Evolutionary conservation across 768 basidiomycete species (phyloP).

Genomic region (Phylloporus sp.): DNA sequence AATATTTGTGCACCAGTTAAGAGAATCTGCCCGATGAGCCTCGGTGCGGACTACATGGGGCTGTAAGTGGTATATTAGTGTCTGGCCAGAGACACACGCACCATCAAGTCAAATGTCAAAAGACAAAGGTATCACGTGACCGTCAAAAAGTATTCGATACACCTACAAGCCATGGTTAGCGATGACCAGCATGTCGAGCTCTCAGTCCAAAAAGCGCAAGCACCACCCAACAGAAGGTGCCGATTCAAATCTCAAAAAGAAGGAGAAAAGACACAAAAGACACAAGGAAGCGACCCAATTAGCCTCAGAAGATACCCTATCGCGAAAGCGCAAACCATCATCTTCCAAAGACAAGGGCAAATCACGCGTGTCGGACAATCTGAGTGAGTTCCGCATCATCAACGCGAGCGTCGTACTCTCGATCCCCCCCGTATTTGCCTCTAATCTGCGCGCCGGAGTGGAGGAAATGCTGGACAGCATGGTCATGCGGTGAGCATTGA

Average conservation of each 20-base stretch:
- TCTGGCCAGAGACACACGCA: conserved; percentile 1
- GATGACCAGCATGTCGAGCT: conserved; percentile 1
- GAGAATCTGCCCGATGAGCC: conserved; percentile 73
- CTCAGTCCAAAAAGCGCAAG: conserved; percentile 51
- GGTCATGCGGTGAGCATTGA: conserved; percentile 80
- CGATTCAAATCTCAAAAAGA: conserved; percentile 31
- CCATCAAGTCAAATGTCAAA: conserved; percentile 17
- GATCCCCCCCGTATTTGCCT: conserved; percentile 78
- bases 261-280: conserved; percentile 29
- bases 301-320: conserved; percentile 6
- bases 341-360: conserved; percentile 36
- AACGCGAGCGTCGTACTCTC: conserved; percentile 66
- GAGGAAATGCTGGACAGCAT: conserved; percentile 91
- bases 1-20: conserved; percentile 75
- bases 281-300: conserved; percentile 1
- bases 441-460: conserved; percentile 66
- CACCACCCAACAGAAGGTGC: conserved; percentile 25
- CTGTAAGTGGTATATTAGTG: not conserved
- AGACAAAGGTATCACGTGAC: conserved; percentile 17
- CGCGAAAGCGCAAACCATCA: conserved; percentile 21
- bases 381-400: conserved; percentile 57
- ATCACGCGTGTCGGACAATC: conserved; percentile 27
- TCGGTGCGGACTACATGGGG: conserved; percentile 67
- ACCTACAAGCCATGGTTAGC: conserved; percentile 10
- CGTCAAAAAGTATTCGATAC: conserved; percentile 9